These are phyloP conservation scores for Physaria fendleri DNA, from an alignment of 345 rosid species.

Conservation along the genomic window DNA sequence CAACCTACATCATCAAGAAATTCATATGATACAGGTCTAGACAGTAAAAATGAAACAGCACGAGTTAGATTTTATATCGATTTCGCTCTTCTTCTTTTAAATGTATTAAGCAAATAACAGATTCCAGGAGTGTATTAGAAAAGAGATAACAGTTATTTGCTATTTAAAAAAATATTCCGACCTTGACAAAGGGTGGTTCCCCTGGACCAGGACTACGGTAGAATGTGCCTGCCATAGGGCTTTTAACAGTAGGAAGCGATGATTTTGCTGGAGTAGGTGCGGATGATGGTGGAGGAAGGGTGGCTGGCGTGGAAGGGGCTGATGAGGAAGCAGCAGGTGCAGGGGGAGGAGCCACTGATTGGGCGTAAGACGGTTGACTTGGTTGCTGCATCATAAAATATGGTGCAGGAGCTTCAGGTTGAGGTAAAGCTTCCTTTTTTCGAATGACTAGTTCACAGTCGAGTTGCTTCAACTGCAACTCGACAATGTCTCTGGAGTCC, in stretches of 20 bases:
- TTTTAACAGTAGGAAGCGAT: constrained; percentile 63
- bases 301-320: constrained; percentile 34
- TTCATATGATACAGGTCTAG: background rate
- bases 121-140: background rate
- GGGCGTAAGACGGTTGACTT: constrained; percentile 32
- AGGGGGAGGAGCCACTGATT: constrained; percentile 36
- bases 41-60: background rate
- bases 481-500: constrained; percentile 81
- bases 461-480: constrained; percentile 80
- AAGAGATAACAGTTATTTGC: too few relatives aligned
- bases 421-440: constrained; percentile 83
- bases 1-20: constrained; percentile 43
- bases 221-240: constrained; percentile 93
- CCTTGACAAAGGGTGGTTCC: constrained; percentile 81
- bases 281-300: constrained; percentile 40
- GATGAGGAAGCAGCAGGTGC: constrained; percentile 40
- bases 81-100: background rate
- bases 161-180: constrained; percentile 17
- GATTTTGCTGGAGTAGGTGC: constrained; percentile 48
- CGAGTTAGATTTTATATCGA: background rate
- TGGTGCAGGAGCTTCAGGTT: constrained; percentile 45
- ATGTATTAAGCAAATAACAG: background rate
- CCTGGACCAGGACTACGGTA: constrained; percentile 74
- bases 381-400: constrained; percentile 53
- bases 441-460: constrained; percentile 74